Conservation (phyloP, 768 basidiomycete species). For the Russula emetica region DNA sequence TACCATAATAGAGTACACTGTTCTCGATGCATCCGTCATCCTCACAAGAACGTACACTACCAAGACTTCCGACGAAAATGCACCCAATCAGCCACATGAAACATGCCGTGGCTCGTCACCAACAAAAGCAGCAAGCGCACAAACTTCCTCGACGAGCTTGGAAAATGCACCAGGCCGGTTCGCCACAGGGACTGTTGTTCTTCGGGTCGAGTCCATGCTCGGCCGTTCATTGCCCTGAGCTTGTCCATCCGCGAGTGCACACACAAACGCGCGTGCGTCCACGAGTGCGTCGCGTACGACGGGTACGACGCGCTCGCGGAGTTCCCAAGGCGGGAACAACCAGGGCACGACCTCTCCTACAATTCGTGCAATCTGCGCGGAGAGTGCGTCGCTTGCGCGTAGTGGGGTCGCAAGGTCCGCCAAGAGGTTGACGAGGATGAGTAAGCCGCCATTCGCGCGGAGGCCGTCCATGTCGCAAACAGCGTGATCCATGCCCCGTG, state of each 20-base stretch:
- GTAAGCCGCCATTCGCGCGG: conserved; percentile 7
- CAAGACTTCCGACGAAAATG: too few relatives aligned
- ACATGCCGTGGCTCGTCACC: neutral
- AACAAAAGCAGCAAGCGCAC: neutral
- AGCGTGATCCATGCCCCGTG: neutral
- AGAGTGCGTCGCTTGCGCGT: conserved; percentile 2
- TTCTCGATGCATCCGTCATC: too few relatives aligned
- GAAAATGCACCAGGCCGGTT: neutral
- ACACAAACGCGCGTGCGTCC: neutral
- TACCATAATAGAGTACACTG: too few relatives aligned
- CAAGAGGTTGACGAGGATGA: conserved; percentile 7
- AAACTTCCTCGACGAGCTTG: neutral
- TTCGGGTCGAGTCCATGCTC: neutral
- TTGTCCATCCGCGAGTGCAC: neutral
- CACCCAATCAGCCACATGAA: neutral
- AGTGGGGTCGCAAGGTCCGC: conserved; percentile 4
- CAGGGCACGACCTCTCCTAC: conserved; percentile 5
- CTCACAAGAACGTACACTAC: too few relatives aligned
- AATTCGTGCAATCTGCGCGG: conserved; percentile 10
- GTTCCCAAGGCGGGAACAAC: conserved; percentile 9
- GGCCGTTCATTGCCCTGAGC: neutral
- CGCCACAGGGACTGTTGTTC: neutral
- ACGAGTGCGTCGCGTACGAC: neutral
- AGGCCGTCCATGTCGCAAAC: conserved; percentile 6
- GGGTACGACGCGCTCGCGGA: conserved; percentile 1